These are phyloP conservation scores for Haematococcus lacustris DNA, from an alignment of 139 green algal genomes.

Conservation along the genomic window DNA sequence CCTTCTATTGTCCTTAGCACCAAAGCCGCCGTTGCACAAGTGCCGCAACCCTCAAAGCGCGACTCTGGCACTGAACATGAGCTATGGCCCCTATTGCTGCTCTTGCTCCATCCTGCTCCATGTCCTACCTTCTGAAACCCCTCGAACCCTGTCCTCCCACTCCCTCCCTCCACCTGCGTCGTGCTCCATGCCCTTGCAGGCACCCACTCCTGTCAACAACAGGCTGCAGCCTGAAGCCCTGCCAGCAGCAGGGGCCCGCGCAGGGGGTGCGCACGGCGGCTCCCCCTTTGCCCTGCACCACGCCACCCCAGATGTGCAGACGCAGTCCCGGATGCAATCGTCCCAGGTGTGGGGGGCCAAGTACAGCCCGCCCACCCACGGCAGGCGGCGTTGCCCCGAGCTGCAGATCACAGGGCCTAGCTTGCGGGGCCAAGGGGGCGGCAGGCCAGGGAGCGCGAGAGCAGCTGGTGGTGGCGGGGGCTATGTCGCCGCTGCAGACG, in stretches of 20 bases:
- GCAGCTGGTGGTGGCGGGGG: background rate
- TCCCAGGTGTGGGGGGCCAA: slow-evolving; percentile 20
- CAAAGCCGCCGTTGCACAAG: too few relatives aligned
- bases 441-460: slow-evolving; percentile 5
- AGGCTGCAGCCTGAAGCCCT: slow-evolving; percentile 18
- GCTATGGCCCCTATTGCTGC: too few relatives aligned
- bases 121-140: too few relatives aligned
- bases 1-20: too few relatives aligned
- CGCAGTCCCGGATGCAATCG: slow-evolving; percentile 8
- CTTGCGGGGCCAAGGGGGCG: slow-evolving; percentile 2
- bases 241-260: slow-evolving; percentile 20
- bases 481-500: slow-evolving; percentile 19
- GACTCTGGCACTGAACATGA: too few relatives aligned
- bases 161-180: too few relatives aligned
- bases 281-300: slow-evolving; percentile 16
- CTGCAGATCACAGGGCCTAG: slow-evolving; percentile 31
- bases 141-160: too few relatives aligned
- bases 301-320: background rate
- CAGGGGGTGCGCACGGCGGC: background rate
- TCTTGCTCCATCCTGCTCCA: too few relatives aligned
- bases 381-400: slow-evolving; percentile 20
- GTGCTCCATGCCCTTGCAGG: too few relatives aligned
- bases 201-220: background rate
- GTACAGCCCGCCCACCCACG: slow-evolving; percentile 32
- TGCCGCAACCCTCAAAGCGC: too few relatives aligned